Conservation (phyloP, 306 rosid genomes). For the Malus asiatica region DNA sequence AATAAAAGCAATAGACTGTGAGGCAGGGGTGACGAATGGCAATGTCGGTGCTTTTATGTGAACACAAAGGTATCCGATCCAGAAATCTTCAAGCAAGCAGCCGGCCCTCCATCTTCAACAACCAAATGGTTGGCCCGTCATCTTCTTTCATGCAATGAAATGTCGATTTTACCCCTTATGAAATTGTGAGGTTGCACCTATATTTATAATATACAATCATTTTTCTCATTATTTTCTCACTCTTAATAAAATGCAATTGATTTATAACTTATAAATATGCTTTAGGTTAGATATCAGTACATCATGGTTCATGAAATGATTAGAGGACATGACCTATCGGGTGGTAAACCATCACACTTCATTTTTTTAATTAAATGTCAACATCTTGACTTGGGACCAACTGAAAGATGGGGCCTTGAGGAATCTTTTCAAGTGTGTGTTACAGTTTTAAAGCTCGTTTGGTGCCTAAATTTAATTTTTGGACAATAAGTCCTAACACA, state of each 20-base stretch:
- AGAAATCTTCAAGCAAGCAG: conserved; percentile 24
- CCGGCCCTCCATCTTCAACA: conserved; percentile 38
- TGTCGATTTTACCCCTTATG: conserved; percentile 24
- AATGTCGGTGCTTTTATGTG: conserved; percentile 1
- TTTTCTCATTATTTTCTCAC: conserved; percentile 18
- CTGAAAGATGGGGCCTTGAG: conserved; percentile 4
- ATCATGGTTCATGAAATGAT: conserved; percentile 8
- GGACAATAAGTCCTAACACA: too few relatives aligned
- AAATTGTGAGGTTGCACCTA: conserved; percentile 47
- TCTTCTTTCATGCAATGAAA: conserved; percentile 35
- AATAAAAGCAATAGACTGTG: background rate
- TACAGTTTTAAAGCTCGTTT: background rate
- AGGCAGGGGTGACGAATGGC: conserved; percentile 29
- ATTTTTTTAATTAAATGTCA: background rate
- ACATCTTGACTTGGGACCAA: conserved; percentile 26
- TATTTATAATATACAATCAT: background rate
- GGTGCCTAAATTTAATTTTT: background rate
- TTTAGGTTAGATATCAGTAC: conserved; percentile 41
- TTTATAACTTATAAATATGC: background rate
- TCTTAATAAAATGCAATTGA: background rate
- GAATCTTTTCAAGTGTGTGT: background rate
- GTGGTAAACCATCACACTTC: conserved; percentile 34
- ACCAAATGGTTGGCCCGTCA: conserved; percentile 56
- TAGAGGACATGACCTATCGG: conserved; percentile 4
- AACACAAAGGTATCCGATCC: background rate